Evolutionary conservation across 805 yeast genomes (phyloP).

Genomic region (Barnettozyma sucrosica): DNA sequence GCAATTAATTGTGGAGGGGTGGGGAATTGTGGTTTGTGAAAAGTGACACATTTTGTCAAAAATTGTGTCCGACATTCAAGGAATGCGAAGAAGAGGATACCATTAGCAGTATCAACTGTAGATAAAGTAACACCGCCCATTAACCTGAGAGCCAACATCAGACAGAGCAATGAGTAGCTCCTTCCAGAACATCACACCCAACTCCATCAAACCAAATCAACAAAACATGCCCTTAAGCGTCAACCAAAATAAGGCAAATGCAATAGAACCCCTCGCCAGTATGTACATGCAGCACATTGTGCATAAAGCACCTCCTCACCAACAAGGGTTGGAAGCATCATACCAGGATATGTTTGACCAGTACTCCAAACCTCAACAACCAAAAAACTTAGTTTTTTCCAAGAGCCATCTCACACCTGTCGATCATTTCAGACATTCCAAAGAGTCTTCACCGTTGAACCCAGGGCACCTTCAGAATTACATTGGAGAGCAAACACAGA

Average conservation of each 20-base stretch:
- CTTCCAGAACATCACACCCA: background rate
- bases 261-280: background rate
- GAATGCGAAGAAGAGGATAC: background rate
- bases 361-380: background rate
- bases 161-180: background rate
- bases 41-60: background rate
- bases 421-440: background rate
- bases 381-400: background rate
- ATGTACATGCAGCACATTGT: background rate
- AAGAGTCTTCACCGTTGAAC: background rate
- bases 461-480: background rate
- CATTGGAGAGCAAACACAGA: background rate
- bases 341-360: constrained; percentile 5
- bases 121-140: background rate
- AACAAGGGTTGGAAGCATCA: background rate
- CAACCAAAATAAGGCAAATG: background rate
- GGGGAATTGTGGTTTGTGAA: background rate
- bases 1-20: too few relatives aligned
- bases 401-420: background rate
- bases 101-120: background rate
- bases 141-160: background rate
- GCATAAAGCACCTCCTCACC: background rate
- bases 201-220: background rate
- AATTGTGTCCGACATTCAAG: background rate
- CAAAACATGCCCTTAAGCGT: background rate